Base-by-base conservation (phyloP, 192 early-diverging fungal genomes). In the Backusella psychrophila region DNA sequence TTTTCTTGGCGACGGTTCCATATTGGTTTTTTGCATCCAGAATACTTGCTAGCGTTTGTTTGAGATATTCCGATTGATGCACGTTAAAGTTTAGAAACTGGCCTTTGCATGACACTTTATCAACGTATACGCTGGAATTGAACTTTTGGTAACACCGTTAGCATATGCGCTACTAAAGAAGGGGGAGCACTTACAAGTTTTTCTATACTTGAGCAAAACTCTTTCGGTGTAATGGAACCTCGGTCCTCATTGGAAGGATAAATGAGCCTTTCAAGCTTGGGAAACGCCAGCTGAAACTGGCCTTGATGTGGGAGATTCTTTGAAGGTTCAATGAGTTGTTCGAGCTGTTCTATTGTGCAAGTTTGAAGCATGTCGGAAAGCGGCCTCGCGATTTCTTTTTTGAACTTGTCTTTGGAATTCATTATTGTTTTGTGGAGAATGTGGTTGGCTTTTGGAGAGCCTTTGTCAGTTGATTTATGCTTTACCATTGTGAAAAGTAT, bases 51-150 rank as follows among this genome's bases (percentile, higher is more conserved):
- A 94, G 82, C 12, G 89, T 85, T 17, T 84, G 84, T 29, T 79
- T 77, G 8, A 82, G 81, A 41, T 89, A 84, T 35, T 75, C 77
- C 0, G 77, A 41, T 49, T 84, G 87, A 56, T 90, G 82, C n/a
- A 93, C 85, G 39, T 79, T 69, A 82, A 94, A 93, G 79, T 93
- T 92, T 66, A 94, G 44, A 79, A 91, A 93, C 12, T 88, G 87
- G 4, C 93, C 91, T 4, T 79, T 74, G 46, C 88, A 81, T 15
- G 78, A 81, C 1, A 84, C 87, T 15, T 77, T 82, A 2, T 85
- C 84, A 63, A 94, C 85, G 26, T 69, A 66, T 8, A 81, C 66
- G 75, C 79, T 81, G 9, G 83, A 66, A 76, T 84, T 49, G 76
- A 90, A 88, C 82, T 85, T 56, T 9, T 44, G 38, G 42, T 44